phyloP scores from a whole-genome alignment of 768 basidiomycete species.

The Suillus americanus region DNA sequence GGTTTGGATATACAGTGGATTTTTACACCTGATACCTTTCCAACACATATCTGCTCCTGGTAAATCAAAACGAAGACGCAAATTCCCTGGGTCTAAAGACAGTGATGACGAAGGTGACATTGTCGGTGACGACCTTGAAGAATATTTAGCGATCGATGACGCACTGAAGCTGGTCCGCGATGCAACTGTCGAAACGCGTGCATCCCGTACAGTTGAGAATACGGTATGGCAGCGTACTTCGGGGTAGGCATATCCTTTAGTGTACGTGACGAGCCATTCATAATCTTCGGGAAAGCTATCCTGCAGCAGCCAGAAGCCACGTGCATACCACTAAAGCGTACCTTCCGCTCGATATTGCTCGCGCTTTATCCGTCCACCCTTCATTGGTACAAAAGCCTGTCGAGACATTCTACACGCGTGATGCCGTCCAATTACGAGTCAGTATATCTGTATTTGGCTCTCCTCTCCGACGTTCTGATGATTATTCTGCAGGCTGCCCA shows the following conservation, averaged over 20 bases:
- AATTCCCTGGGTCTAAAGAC: constrained; percentile 39
- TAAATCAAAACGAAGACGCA: constrained; percentile 51
- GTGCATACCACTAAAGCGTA: constrained; percentile 78
- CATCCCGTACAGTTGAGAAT: constrained; percentile 59
- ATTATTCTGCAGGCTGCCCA: constrained; percentile 68
- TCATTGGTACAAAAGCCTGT: constrained; percentile 81
- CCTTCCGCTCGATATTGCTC: constrained; percentile 78
- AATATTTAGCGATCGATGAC: constrained; percentile 58
- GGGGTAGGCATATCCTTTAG: constrained; percentile 41
- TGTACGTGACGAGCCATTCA: background rate
- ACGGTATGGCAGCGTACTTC: constrained; percentile 70
- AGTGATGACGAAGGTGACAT: constrained; percentile 52
- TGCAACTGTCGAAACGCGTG: constrained; percentile 50
- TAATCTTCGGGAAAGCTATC: constrained; percentile 55
- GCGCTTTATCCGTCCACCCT: constrained; percentile 61
- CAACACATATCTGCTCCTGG: constrained; percentile 66
- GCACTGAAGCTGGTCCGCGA: constrained; percentile 66
- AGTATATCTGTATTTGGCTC: constrained; percentile 25
- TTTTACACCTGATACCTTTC: constrained; percentile 86
- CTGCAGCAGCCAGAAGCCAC: constrained; percentile 59
- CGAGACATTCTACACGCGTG: constrained; percentile 94
- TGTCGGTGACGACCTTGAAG: constrained; percentile 41
- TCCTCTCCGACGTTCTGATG: constrained; percentile 2
- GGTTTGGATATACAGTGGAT: constrained; percentile 89
- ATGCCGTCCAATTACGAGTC: constrained; percentile 86